These are phyloP conservation scores for Aspergillus eucalypticola DNA, from an alignment of 2,329 filamentous ascomycete genomes.

Conservation along the genomic window DNA sequence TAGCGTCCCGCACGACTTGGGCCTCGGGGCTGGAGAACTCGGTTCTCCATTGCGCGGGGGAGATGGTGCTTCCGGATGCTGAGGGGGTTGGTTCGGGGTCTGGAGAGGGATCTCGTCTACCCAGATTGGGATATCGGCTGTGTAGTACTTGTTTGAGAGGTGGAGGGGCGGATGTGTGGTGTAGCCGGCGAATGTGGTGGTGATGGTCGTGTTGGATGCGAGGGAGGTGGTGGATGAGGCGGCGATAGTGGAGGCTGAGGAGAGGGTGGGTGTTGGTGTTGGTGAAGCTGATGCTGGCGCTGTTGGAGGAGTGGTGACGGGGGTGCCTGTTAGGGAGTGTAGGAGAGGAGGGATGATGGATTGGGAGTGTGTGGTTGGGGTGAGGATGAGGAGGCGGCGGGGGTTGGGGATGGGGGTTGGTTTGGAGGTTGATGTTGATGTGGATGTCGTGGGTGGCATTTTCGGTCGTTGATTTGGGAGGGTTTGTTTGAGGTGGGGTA, in stretches of 20 bases:
- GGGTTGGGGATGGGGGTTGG: constrained; percentile 40
- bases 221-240: not conserved
- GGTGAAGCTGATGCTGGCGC: constrained; percentile 24
- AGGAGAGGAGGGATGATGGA: constrained; percentile 40
- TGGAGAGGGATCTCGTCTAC: constrained; percentile 43
- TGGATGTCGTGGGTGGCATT: not conserved
- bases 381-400: constrained; percentile 45
- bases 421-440: not conserved
- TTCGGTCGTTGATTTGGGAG: not conserved
- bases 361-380: constrained; percentile 38
- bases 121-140: constrained; percentile 47
- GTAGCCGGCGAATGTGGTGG: constrained; percentile 46
- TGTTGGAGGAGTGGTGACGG: constrained; percentile 25
- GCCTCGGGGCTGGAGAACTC: constrained; percentile 46
- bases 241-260: constrained; percentile 32
- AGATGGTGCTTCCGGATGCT: constrained; percentile 4
- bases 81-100: not conserved
- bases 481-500: not conserved
- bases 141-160: constrained; percentile 48
- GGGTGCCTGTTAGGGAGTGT: constrained; percentile 37
- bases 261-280: constrained; percentile 48
- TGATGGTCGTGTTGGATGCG: constrained; percentile 14
- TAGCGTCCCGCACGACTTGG: constrained; percentile 45
- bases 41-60: constrained; percentile 37
- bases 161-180: constrained; percentile 46